A percentile compares a stretch with the other conserved stretches of the same genome.
Conservation (phyloP, 257 asterid species). For the Perilla frutescens region DNA sequence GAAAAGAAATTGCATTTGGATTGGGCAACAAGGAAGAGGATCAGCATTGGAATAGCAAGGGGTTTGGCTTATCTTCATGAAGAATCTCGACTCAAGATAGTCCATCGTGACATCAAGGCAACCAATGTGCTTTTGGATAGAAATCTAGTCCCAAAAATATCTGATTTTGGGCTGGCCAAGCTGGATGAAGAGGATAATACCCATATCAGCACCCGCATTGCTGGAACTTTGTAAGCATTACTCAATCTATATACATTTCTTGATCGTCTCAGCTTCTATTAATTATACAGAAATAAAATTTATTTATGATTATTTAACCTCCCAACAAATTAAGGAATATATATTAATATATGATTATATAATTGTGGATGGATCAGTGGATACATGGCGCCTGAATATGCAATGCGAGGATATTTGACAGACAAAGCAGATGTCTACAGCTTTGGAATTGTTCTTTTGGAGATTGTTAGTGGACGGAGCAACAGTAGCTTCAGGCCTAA, state of each 20-base stretch:
- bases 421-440: slow-evolving; percentile 67
- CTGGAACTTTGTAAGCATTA: background rate
- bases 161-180: too few relatives aligned
- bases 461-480: slow-evolving; percentile 52
- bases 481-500: slow-evolving; percentile 45
- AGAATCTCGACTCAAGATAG: slow-evolving; percentile 57
- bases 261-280: too few relatives aligned
- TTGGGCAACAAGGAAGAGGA: slow-evolving; percentile 57
- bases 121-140: slow-evolving; percentile 59
- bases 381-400: slow-evolving; percentile 64
- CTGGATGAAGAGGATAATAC: too few relatives aligned
- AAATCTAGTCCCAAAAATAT: too few relatives aligned
- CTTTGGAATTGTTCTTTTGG: slow-evolving; percentile 55
- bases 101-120: slow-evolving; percentile 66
- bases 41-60: slow-evolving; percentile 58
- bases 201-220: too few relatives aligned
- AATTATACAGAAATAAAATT: too few relatives aligned
- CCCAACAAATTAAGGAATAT: too few relatives aligned
- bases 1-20: slow-evolving; percentile 46
- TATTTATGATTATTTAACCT: too few relatives aligned
- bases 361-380: too few relatives aligned
- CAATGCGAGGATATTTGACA: slow-evolving; percentile 60
- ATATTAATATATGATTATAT: too few relatives aligned
- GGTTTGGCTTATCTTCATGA: slow-evolving; percentile 68
- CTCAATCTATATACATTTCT: slow-evolving; percentile 35